These are phyloP conservation scores for Trichomonas tenax DNA, from an alignment of 208 protist genomes.

Conservation along the genomic window DNA sequence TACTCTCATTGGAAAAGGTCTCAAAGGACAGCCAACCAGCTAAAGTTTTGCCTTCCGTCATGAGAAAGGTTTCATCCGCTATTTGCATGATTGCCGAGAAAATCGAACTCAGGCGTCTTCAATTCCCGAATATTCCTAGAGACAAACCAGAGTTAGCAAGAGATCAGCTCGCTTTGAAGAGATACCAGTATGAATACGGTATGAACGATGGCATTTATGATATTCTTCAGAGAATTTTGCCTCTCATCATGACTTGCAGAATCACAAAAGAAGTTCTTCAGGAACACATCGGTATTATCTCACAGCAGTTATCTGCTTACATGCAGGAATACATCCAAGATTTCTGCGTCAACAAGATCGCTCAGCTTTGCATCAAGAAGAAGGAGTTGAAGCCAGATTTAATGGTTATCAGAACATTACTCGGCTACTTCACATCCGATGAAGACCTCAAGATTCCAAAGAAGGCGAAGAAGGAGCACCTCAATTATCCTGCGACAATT, in stretches of 20 bases:
- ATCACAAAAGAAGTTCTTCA: neutral
- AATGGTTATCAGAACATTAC: neutral
- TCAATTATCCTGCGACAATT: neutral
- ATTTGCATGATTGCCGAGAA: too few relatives aligned
- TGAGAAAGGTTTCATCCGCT: neutral
- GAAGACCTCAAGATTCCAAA: neutral
- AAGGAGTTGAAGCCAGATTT: neutral
- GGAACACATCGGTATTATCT: neutral
- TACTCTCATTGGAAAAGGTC: neutral
- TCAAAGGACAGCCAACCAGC: neutral
- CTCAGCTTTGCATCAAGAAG: neutral
- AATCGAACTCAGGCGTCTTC: neutral
- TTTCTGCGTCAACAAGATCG: neutral
- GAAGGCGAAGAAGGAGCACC: neutral
- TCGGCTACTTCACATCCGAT: neutral
- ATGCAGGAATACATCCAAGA: neutral
- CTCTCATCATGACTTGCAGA: neutral
- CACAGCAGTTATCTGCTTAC: neutral
- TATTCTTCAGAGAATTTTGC: neutral
- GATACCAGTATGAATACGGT: neutral
- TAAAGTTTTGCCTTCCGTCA: neutral
- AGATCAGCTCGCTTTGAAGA: neutral
- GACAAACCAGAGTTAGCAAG: neutral
- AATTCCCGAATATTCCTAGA: neutral
- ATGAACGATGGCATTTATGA: neutral